phyloP scores from a whole-genome alignment of 495 filamentous ascomycete species.

The Aspergillus affinis region DNA sequence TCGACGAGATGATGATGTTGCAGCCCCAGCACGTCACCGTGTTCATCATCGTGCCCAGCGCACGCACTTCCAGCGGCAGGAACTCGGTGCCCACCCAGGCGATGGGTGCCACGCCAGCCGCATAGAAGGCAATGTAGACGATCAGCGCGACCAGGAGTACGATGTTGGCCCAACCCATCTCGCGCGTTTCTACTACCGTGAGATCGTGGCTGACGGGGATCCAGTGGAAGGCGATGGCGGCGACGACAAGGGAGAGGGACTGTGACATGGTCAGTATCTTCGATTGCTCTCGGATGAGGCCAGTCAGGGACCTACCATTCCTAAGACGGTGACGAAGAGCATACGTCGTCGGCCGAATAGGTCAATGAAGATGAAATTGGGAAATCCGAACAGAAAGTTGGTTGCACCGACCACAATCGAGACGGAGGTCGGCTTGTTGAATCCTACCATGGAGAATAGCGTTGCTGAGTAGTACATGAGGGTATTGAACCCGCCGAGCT shows the following conservation, averaged over 20 bases:
- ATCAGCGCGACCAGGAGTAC: constrained; percentile 44
- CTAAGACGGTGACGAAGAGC: constrained; percentile 43
- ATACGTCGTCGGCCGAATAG: constrained; percentile 44
- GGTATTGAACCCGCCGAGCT: constrained; percentile 46
- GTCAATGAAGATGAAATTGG: constrained; percentile 49
- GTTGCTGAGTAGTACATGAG: constrained; percentile 52
- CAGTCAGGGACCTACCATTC: constrained; percentile 25
- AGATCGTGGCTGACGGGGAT: constrained; percentile 46
- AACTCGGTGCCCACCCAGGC: constrained; percentile 50
- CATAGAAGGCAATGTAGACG: constrained; percentile 47
- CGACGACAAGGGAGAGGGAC: constrained; percentile 35
- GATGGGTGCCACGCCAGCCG: constrained; percentile 44
- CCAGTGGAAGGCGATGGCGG: constrained; percentile 48
- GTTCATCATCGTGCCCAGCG: constrained; percentile 51
- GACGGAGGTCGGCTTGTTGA: constrained; percentile 48
- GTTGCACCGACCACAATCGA: constrained; percentile 48
- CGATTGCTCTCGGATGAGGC: background rate
- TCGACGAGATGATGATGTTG: constrained; percentile 53
- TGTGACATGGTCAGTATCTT: background rate
- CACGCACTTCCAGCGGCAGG: constrained; percentile 50
- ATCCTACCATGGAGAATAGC: constrained; percentile 51
- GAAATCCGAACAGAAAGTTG: constrained; percentile 51
- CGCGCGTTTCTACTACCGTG: constrained; percentile 21
- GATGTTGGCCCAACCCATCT: constrained; percentile 35
- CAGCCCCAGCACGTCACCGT: constrained; percentile 50